Base-by-base conservation (phyloP, 768 basidiomycete species). In the Pisolithus marmoratus region DNA sequence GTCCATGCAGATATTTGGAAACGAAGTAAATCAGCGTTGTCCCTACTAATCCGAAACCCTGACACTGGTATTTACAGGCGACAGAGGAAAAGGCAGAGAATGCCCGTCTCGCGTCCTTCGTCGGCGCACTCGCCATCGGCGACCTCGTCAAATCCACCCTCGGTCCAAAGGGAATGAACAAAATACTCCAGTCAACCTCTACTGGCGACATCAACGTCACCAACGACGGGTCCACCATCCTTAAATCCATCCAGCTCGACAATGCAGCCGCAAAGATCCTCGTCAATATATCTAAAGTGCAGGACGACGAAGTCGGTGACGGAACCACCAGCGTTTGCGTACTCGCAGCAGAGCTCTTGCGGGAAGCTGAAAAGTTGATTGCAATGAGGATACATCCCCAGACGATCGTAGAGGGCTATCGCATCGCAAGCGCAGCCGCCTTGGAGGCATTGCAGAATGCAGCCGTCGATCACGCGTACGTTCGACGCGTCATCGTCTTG, bases 121-220 rank as follows among this genome's bases (percentile, higher is more conserved):
- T 99, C 50, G 96, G 96, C 31, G 95, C 96, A 6, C 83, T 96
- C 60, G 96, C 96, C 0, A 79, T 99, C 31, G 96, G 96, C 40
- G 96, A 99, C 74, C 84, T 99, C 58, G 95, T 99, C 63, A 98
- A 98, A 73, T 95, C 94, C 1, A 99, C 96, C 8, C 80, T 99
- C 2, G 96, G 96, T 8, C 96, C 96, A 22, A 98, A 99, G 71
- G 96, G 96, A 50, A 99, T 98, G 95, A 98, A 97, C 84, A 98
- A 98, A 76, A 98, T 99, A 56, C 82, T 99, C 15, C 95, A 94
- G 70, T 94, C 92, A 2, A 83, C 71, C 2, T 90, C 93, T 5
- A 82, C 87, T 0, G 92, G 93, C 5, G 90, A 94, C 26, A 90
- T 99, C 62, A 96, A 85, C 57, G 95, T 99, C 46, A 99, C 96